phyloP scores from a whole-genome alignment of 2,329 filamentous ascomycete species.

The Alternaria hordeiaustralica region DNA sequence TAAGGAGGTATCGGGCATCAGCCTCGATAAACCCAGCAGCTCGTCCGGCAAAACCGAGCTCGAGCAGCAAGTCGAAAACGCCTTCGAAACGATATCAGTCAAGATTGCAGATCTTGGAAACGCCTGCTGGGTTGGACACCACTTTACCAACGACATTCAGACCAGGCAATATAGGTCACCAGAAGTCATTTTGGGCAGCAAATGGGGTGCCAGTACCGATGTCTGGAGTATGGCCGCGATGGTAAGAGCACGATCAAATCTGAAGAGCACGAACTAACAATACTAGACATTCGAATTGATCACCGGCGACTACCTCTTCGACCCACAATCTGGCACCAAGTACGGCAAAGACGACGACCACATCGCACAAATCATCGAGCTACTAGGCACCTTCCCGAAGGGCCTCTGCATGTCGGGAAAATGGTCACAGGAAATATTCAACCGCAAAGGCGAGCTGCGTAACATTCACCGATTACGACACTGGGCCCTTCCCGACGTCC shows the following conservation, averaged over 20 bases:
- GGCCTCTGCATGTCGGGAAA: constrained; percentile 90
- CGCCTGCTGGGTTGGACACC: constrained; percentile 97
- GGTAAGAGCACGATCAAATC: constrained; percentile 63
- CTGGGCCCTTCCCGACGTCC: constrained; percentile 91
- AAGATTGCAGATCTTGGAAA: constrained; percentile 99
- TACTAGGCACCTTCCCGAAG: constrained; percentile 92
- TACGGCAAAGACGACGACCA: constrained; percentile 99
- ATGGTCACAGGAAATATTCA: constrained; percentile 99
- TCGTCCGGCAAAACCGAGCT: constrained; percentile 56
- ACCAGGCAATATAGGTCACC: constrained; percentile 96
- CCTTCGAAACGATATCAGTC: constrained; percentile 87
- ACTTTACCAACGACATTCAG: constrained; percentile 99
- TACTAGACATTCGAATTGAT: constrained; percentile 94
- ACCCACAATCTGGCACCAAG: constrained; percentile 97
- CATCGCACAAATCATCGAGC: constrained; percentile 97
- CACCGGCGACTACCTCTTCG: constrained; percentile 97
- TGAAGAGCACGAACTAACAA: constrained; percentile 13
- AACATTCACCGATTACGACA: constrained; percentile 97
- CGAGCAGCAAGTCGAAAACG: constrained; percentile 62
- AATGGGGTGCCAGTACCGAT: constrained; percentile 99
- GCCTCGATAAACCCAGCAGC: constrained; percentile 72
- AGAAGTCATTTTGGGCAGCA: constrained; percentile 93
- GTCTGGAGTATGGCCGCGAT: constrained; percentile 99
- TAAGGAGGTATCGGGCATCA: constrained; percentile 93
- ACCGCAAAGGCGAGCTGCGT: constrained; percentile 92